Evolutionary conservation across 345 rosid genomes (phyloP).

Genomic region (rapeseed (Brassica napus)): Da-Ae NC_063452.1:56583501-56584000

Average conservation of each 20-base stretch:
- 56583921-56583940: slow-evolving; percentile 53
- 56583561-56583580: slow-evolving; percentile 13
- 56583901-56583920: slow-evolving; percentile 72
- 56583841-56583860: slow-evolving; percentile 46
- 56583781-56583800: slow-evolving; percentile 89
- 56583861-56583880: slow-evolving; percentile 66
- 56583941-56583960: slow-evolving; percentile 29
- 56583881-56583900: slow-evolving; percentile 76
- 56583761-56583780: slow-evolving; percentile 77
- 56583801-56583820: slow-evolving; percentile 84
- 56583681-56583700: slow-evolving; percentile 42
- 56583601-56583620: slow-evolving; percentile 17
- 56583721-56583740: slow-evolving; percentile 54
- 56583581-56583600: slow-evolving; percentile 25
- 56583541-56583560: slow-evolving; percentile 24
- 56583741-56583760: slow-evolving; percentile 77
- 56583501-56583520: slow-evolving; percentile 31
- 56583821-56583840: slow-evolving; percentile 68
- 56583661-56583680: slow-evolving; percentile 62
- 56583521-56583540: slow-evolving; percentile 31
- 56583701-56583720: slow-evolving; percentile 43
- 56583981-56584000: slow-evolving; percentile 50
- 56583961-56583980: slow-evolving; percentile 42
- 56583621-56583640: slow-evolving; percentile 16
- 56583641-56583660: not conserved